Evolutionary conservation across 305 asterid species (phyloP).

Genomic region (Salvia sclarea): DNA sequence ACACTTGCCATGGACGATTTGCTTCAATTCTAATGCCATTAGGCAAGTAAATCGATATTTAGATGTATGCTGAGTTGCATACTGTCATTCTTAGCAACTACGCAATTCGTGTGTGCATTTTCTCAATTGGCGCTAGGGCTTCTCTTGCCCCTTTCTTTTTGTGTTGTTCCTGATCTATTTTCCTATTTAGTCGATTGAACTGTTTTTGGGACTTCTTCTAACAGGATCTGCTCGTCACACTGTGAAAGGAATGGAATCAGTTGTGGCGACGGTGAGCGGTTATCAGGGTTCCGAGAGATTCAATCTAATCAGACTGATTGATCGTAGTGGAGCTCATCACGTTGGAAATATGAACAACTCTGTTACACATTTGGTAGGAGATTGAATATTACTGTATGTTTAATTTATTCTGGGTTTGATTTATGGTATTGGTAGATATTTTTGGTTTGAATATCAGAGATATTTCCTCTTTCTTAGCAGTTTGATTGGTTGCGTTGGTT

Average conservation of each 20-base stretch:
- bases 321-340: constrained; percentile 60
- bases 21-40: constrained; percentile 20
- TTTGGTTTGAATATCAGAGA: background rate
- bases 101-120: background rate
- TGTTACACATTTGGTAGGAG: constrained; percentile 55
- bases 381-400: background rate
- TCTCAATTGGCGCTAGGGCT: constrained; percentile 25
- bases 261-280: constrained; percentile 71
- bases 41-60: constrained; percentile 28
- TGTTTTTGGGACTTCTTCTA: background rate
- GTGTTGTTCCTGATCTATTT: background rate
- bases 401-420: background rate
- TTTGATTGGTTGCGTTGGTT: constrained; percentile 31
- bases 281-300: constrained; percentile 69
- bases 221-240: constrained; percentile 28
- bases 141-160: background rate
- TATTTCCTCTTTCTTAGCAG: constrained; percentile 3
- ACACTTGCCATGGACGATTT: constrained; percentile 23
- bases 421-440: background rate
- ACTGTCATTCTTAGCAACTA: background rate
- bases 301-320: constrained; percentile 62
- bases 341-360: constrained; percentile 56
- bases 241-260: constrained; percentile 50
- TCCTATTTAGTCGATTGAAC: background rate
- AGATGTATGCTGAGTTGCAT: constrained; percentile 13